Conservation (phyloP, 441 rosid genomes). For the Aquilaria agallochum region DNA sequence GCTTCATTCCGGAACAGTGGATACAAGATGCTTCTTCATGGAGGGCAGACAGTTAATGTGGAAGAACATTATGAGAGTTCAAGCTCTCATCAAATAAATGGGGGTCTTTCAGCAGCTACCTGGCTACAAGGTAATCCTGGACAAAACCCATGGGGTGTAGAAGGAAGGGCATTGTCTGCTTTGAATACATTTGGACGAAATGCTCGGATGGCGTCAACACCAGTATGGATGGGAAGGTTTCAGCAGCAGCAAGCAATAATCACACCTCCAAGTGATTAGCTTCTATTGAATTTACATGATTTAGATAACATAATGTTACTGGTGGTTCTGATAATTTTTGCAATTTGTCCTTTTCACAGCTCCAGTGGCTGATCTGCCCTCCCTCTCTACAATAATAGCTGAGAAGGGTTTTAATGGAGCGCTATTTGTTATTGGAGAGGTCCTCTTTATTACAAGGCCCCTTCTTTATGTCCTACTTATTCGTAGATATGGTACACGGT, state of each 20-base stretch:
- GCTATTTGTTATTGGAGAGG: constrained; percentile 62
- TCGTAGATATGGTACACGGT: constrained; percentile 66
- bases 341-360: constrained; percentile 25
- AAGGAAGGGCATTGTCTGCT: constrained; percentile 83
- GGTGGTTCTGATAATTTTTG: constrained; percentile 13
- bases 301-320: background rate
- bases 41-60: constrained; percentile 71
- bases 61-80: constrained; percentile 38
- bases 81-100: constrained; percentile 28
- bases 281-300: constrained; percentile 9
- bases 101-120: constrained; percentile 21
- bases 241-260: constrained; percentile 63
- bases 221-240: constrained; percentile 52
- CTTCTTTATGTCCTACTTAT: constrained; percentile 81
- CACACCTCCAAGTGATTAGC: constrained; percentile 42
- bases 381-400: constrained; percentile 50
- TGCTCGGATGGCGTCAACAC: constrained; percentile 54
- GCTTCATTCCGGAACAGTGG: constrained; percentile 69
- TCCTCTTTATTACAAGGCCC: constrained; percentile 74
- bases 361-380: constrained; percentile 34
- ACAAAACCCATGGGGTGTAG: constrained; percentile 49
- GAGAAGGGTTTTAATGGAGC: constrained; percentile 68
- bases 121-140: constrained; percentile 25
- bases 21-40: constrained; percentile 91
- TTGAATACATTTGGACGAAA: constrained; percentile 76